Evolutionary conservation across 2,329 filamentous ascomycete genomes (phyloP).

Genomic region (Phyllosticta ampelicida): DNA sequence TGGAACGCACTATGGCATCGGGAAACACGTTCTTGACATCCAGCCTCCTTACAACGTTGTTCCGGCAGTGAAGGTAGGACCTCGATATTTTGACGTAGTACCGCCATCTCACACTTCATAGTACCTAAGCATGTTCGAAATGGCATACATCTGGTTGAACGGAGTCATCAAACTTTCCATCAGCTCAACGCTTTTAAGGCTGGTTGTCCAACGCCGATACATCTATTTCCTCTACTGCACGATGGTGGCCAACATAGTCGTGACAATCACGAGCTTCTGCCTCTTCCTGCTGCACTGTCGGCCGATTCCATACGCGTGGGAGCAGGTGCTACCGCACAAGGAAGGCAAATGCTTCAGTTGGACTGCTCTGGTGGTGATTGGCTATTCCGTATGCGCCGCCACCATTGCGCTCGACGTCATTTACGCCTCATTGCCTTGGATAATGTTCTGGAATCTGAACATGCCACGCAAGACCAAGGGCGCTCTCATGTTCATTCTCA

Average conservation of each 20-base stretch:
- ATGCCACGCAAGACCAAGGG: conserved; percentile 39
- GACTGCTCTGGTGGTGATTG: neutral
- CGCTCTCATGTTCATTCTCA: conserved; percentile 37
- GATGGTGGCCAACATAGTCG: neutral
- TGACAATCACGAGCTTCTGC: neutral
- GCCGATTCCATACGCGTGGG: neutral
- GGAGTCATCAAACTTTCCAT: neutral
- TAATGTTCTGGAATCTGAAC: conserved; percentile 41
- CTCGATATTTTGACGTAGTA: neutral
- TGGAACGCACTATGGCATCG: neutral
- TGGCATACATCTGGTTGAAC: neutral
- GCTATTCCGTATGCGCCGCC: conserved; percentile 30
- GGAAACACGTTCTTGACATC: neutral
- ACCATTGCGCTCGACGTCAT: conserved; percentile 39
- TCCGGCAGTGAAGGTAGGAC: neutral
- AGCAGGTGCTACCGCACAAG: neutral
- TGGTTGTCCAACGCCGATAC: neutral
- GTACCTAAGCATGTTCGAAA: neutral
- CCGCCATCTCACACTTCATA: neutral
- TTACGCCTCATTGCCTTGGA: conserved; percentile 40
- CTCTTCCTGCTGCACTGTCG: neutral
- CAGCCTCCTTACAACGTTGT: neutral
- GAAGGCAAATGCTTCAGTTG: neutral
- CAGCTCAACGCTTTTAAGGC: neutral
- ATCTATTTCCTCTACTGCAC: neutral